Percentiles rank a stretch among this genome's conserved stretches.
Conservation (phyloP, 2,329 filamentous ascomycete genomes). For the Fusarium sp. region DNA sequence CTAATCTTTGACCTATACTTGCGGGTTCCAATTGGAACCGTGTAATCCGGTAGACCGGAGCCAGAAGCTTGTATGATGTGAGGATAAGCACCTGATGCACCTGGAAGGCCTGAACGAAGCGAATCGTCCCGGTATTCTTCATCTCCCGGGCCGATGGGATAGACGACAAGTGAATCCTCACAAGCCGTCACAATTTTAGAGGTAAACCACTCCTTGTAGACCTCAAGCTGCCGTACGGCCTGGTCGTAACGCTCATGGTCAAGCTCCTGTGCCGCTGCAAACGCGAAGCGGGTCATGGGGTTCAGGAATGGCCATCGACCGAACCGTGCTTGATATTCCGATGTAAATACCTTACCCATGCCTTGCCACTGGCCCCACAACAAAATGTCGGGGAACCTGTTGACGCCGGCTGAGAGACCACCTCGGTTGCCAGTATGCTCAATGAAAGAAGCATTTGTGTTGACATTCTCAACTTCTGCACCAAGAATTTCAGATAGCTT, state of each 20-base stretch:
- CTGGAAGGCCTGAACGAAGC: background rate
- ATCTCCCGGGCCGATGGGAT: background rate
- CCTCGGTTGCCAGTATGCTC: background rate
- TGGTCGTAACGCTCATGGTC: background rate
- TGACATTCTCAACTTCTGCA: background rate
- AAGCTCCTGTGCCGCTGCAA: background rate
- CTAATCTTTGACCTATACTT: background rate
- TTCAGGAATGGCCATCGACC: conserved; percentile 2
- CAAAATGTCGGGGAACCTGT: background rate
- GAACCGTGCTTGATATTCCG: conserved; percentile 1
- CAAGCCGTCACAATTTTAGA: background rate
- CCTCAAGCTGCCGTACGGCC: background rate
- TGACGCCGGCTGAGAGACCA: background rate
- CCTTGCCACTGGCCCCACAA: conserved; percentile 3
- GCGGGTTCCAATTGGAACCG: conserved; percentile 1
- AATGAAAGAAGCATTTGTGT: conserved; percentile 1
- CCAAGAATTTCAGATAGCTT: background rate
- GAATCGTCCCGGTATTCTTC: background rate
- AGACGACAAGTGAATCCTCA: conserved; percentile 1
- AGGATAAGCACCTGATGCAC: background rate
- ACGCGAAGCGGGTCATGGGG: background rate
- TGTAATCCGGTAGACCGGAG: background rate
- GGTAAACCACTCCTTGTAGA: background rate
- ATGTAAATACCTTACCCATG: background rate
- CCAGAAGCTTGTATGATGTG: background rate